Evolutionary conservation across 1,139 yeast species (phyloP), one percentile per base, ranked within the genome.

Genomic region (Eremothecium coryli): DNA sequence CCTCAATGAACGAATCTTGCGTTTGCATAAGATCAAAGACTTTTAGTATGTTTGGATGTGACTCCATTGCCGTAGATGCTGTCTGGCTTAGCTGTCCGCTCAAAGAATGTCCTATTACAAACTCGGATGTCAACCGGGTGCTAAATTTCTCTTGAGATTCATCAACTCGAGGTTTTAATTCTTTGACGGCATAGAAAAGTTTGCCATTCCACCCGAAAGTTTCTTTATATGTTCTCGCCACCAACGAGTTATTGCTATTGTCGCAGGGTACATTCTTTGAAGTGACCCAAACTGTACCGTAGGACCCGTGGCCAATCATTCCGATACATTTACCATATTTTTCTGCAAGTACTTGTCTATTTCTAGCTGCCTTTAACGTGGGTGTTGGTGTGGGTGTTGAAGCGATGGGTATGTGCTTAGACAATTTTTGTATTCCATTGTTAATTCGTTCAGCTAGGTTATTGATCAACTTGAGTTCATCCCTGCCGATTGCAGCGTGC

Each of bases 111-210:
- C 88, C 77, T 29, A 84, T 75, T 46, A 80, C 73, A 55, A 80
- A 84, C 53, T 84, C 95, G 4, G 84, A 75, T 0, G 90, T 73
- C 20, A 82, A 71, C 38, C 88, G 63, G 23, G 76, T 75, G 38
- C 78, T 69, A 51, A 79, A 82, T 47, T 72, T 76, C 26, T 68
- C 69, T 18, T 68, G 61, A 10, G 71, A 58, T 47, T 79, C 88
- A 25, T 64, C 46, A 1, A 42, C 33, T 33, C 62, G 62, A 37
- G 70, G 68, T 39, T 71, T 66, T 39, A 81, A 64, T 47, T 82
- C 88, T 51, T 84, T 84, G 23, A 82, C 84, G 0, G 93, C 95
- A 54, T 65, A 79, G 33, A 70, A 66, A 15, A 61, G 38, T 38
- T 49, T 52, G 26, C 46, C 40, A 20, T 48, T 50, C 27, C 47